phyloP scores from a whole-genome alignment of 1,139 yeast genomes.

The Saccharomyces uvarum region DNA sequence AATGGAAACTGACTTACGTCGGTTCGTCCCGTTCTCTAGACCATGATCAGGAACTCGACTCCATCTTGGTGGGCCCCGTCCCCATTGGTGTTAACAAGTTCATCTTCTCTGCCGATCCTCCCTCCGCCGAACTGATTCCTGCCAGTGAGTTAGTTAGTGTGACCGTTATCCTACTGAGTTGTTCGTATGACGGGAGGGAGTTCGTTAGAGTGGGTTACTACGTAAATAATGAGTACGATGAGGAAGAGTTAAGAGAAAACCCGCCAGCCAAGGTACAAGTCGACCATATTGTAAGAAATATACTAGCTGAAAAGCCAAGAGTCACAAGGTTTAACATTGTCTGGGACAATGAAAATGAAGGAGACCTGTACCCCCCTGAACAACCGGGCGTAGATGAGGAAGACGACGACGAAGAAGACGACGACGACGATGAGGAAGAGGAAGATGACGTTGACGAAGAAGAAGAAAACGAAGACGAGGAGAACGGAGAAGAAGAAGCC shows the following conservation, averaged over 20 bases:
- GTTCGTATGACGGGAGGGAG: conserved; percentile 88
- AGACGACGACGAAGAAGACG: conserved; percentile 54
- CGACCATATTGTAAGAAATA: conserved; percentile 88
- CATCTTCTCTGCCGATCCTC: conserved; percentile 90
- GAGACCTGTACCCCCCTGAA: conserved; percentile 69
- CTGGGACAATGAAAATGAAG: conserved; percentile 69
- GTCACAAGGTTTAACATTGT: conserved; percentile 94
- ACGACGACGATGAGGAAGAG: conserved; percentile 46
- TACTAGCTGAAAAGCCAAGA: conserved; percentile 93
- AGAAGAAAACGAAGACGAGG: conserved; percentile 37
- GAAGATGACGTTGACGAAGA: conserved; percentile 46
- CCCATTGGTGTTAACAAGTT: conserved; percentile 96
- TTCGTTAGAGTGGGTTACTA: conserved; percentile 96
- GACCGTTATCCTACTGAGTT: conserved; percentile 83
- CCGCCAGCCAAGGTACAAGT: conserved; percentile 90
- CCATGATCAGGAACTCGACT: conserved; percentile 94
- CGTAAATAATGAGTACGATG: conserved; percentile 92
- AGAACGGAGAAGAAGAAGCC: conserved; percentile 34
- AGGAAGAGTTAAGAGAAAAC: conserved; percentile 84
- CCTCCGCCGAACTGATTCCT: conserved; percentile 90
- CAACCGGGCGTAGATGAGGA: conserved; percentile 51
- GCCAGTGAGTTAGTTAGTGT: conserved; percentile 92
- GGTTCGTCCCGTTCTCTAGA: conserved; percentile 90
- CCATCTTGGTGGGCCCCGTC: conserved; percentile 92
- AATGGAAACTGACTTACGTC: conserved; percentile 95